A percentile compares a stretch with the other conserved stretches of the same genome.
Evolutionary conservation across 108 stramenopile species (phyloP).

Genomic region (Epithemia pelagica): DNA sequence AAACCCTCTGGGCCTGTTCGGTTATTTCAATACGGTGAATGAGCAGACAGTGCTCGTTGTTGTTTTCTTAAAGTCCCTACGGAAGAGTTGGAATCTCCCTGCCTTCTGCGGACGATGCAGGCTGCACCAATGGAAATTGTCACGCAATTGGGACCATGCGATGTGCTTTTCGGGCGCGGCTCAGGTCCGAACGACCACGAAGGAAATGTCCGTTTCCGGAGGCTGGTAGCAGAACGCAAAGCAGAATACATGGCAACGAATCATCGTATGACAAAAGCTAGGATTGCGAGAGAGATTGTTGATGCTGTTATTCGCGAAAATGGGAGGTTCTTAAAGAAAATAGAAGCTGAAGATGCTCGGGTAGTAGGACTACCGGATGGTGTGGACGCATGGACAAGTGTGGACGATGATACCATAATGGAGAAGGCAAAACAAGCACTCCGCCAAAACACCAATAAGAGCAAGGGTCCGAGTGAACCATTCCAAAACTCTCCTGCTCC

Average conservation of each 20-base stretch:
- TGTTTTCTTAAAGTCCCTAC: too few relatives aligned
- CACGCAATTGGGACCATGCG: constrained; percentile 25
- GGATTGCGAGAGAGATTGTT: constrained; percentile 71
- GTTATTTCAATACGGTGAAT: too few relatives aligned
- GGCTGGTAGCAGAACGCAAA: constrained; percentile 36
- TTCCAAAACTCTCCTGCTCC: neutral
- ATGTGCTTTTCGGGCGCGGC: constrained; percentile 74
- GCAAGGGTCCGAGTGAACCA: constrained; percentile 7
- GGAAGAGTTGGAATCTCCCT: too few relatives aligned
- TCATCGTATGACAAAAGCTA: constrained; percentile 54
- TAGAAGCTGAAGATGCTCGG: constrained; percentile 27
- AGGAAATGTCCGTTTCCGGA: constrained; percentile 69
- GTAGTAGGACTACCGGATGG: constrained; percentile 35
- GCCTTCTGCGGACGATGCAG: too few relatives aligned
- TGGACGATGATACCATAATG: constrained; percentile 47
- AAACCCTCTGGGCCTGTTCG: too few relatives aligned
- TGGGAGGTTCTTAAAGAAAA: constrained; percentile 72
- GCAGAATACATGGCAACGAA: constrained; percentile 44
- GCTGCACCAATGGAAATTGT: constrained; percentile 12
- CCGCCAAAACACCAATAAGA: constrained; percentile 41
- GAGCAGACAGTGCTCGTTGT: too few relatives aligned
- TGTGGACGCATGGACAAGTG: constrained; percentile 34
- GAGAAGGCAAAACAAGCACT: constrained; percentile 67
- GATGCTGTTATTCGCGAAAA: constrained; percentile 44
- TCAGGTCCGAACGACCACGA: constrained; percentile 66